These are phyloP conservation scores for Scleroderma bovista DNA, from an alignment of 768 basidiomycete species.

Conservation along the genomic window DNA sequence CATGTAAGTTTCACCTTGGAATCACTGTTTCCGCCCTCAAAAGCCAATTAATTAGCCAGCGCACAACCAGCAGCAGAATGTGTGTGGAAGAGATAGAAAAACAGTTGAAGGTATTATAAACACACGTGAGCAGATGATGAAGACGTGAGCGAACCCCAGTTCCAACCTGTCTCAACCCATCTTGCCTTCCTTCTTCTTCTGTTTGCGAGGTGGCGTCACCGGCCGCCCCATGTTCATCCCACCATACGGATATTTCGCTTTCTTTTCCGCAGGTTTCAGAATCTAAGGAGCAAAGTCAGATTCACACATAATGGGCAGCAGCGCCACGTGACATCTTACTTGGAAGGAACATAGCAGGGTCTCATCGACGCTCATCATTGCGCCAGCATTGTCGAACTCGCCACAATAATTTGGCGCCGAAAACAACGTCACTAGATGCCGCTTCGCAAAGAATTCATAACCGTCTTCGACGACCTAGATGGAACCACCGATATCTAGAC, in stretches of 20 bases:
- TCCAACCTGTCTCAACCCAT: constrained; percentile 35
- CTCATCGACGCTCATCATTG: constrained; percentile 99
- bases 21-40: background rate
- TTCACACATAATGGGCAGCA: background rate
- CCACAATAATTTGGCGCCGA: constrained; percentile 95
- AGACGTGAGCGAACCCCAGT: constrained; percentile 22
- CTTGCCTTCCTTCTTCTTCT: constrained; percentile 94
- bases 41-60: constrained; percentile 14
- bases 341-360: constrained; percentile 98
- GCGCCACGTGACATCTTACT: constrained; percentile 39
- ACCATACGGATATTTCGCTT: constrained; percentile 87
- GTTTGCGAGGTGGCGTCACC: constrained; percentile 94
- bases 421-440: constrained; percentile 94
- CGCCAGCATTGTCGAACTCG: constrained; percentile 98
- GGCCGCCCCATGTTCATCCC: constrained; percentile 84
- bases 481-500: constrained; percentile 2
- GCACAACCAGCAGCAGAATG: constrained; percentile 6
- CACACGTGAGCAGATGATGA: constrained; percentile 15
- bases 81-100: constrained; percentile 14
- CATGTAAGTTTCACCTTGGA: too few relatives aligned
- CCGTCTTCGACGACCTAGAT: constrained; percentile 93
- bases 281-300: constrained; percentile 42
- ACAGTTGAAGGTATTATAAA: constrained; percentile 28
- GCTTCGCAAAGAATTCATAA: constrained; percentile 98
- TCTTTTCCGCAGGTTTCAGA: constrained; percentile 98